Conservation (phyloP, 441 rosid genomes). For the Syzygium syzygioides region DNA sequence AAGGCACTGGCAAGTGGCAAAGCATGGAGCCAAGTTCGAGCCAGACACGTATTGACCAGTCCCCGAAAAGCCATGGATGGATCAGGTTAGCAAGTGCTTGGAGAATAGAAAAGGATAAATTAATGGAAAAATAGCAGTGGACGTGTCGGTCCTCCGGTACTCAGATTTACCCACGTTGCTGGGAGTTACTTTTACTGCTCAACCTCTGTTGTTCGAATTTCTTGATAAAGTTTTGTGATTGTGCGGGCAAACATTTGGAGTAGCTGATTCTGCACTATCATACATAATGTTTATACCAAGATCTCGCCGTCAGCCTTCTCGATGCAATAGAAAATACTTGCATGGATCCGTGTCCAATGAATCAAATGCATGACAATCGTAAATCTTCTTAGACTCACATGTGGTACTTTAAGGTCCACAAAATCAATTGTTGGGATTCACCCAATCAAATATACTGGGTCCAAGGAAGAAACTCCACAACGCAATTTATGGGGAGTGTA, state of each 20-base stretch:
- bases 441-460: rapidly evolving
- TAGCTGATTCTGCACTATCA: not conserved
- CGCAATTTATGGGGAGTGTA: not conserved
- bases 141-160: not conserved
- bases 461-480: not conserved
- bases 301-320: not conserved
- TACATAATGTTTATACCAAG: not conserved
- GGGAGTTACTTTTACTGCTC: not conserved
- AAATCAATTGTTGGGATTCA: too few species aligned
- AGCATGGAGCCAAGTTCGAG: not conserved
- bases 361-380: rapidly evolving
- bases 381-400: not conserved
- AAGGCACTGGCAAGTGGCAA: not conserved
- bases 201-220: not conserved
- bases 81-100: not conserved
- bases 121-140: too few species aligned
- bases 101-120: not conserved
- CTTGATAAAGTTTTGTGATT: not conserved
- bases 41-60: too few species aligned
- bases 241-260: not conserved
- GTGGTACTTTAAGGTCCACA: not conserved
- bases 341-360: rapidly evolving
- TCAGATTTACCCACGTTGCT: not conserved
- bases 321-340: rapidly evolving
- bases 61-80: too few species aligned